phyloP scores from a whole-genome alignment of 2,329 filamentous ascomycete species.

The Nemania sp. region DNA sequence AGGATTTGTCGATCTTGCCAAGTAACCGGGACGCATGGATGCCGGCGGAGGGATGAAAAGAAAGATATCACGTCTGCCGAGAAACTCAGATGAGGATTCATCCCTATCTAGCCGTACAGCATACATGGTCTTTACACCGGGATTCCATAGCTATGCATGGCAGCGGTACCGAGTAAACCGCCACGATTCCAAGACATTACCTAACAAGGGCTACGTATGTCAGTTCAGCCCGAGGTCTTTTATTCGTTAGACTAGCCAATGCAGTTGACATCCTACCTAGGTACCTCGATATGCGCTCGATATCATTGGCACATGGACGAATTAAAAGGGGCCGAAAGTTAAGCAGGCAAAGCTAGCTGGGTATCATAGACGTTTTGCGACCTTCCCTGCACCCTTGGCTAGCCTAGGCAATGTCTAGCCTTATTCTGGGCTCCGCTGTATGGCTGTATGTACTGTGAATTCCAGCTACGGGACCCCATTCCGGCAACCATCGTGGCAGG shows the following conservation, averaged over 20 bases:
- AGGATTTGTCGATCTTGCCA: slow-evolving; percentile 24
- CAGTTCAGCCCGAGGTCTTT: not conserved
- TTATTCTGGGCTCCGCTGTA: not conserved
- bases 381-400: not conserved
- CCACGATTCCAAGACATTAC: slow-evolving; percentile 9
- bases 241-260: not conserved
- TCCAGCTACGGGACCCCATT: slow-evolving; percentile 1
- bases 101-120: too few species aligned
- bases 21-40: slow-evolving; percentile 7
- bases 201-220: not conserved
- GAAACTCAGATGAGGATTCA: not conserved
- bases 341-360: not conserved
- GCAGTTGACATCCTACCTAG: not conserved
- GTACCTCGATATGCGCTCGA: not conserved
- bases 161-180: not conserved
- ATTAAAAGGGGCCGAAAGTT: not conserved
- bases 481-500: slow-evolving; percentile 6
- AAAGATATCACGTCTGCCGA: not conserved
- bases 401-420: slow-evolving; percentile 1
- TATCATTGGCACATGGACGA: not conserved
- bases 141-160: not conserved
- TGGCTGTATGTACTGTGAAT: not conserved
- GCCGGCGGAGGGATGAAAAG: not conserved
- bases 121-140: too few species aligned
- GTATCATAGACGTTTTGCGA: slow-evolving; percentile 1